Evolutionary conservation across 768 basidiomycete genomes (phyloP).

Genomic region (Podaxis pistillaris): DNA sequence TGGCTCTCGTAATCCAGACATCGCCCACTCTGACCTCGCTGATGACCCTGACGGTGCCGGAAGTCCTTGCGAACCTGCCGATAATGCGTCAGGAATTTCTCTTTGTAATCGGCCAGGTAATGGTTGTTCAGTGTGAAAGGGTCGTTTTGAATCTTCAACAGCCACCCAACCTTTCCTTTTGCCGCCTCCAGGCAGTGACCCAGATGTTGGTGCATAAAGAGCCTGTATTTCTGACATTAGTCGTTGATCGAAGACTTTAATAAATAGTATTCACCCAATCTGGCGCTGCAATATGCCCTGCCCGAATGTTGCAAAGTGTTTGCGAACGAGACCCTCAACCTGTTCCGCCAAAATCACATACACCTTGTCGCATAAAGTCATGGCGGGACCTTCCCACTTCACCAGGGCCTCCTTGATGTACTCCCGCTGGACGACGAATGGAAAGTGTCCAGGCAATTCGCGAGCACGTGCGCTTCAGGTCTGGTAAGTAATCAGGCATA

Average conservation of each 20-base stretch:
- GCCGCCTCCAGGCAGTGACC: constrained; percentile 38
- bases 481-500: constrained; percentile 28
- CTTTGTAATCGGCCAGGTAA: no score
- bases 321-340: constrained; percentile 39
- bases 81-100: no score
- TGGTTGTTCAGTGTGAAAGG: constrained; percentile 54
- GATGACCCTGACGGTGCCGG: no score
- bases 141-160: constrained; percentile 45
- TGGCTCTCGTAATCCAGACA: no score
- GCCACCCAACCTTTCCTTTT: constrained; percentile 43
- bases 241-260: neutral
- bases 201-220: constrained; percentile 46
- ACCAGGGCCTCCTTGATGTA: constrained; percentile 45
- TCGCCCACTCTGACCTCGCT: no score
- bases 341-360: constrained; percentile 36
- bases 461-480: constrained; percentile 61
- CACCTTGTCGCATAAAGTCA: constrained; percentile 40
- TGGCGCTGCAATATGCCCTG: constrained; percentile 51
- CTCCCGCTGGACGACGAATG: constrained; percentile 54
- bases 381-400: constrained; percentile 50
- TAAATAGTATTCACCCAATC: constrained; percentile 30
- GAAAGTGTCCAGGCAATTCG: constrained; percentile 67
- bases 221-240: constrained; percentile 12
- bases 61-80: no score
- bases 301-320: constrained; percentile 52